Conservation (phyloP, 2,329 filamentous ascomycete genomes). For the Paecilomyces dactylethromorphus region DNA sequence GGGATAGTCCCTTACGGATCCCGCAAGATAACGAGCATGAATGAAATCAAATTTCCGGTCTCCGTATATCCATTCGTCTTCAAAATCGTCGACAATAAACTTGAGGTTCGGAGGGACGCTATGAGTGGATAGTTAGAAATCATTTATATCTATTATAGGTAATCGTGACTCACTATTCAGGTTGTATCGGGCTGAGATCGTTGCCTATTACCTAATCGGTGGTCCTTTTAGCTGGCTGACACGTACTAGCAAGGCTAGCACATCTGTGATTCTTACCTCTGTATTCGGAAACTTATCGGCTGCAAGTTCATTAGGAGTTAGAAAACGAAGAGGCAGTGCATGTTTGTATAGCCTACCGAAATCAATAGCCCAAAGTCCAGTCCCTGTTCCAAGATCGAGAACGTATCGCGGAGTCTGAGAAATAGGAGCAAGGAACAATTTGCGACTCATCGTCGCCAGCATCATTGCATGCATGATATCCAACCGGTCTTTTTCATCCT, state of each 20-base stretch:
- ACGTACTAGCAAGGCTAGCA: not conserved
- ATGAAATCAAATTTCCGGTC: conserved; percentile 49
- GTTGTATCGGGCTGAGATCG: conserved; percentile 8
- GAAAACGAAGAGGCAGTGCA: not conserved
- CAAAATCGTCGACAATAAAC: conserved; percentile 54
- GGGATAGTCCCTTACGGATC: conserved; percentile 52
- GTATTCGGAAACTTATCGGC: conserved; percentile 4
- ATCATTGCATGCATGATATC: conserved; percentile 10
- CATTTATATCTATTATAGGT: not conserved
- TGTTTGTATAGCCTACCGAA: conserved; percentile 3
- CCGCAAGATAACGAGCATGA: conserved; percentile 52
- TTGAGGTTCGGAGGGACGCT: conserved; percentile 48
- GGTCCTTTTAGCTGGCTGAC: not conserved
- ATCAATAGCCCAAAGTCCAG: conserved; percentile 9
- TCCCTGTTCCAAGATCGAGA: conserved; percentile 9
- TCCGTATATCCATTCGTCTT: conserved; percentile 51
- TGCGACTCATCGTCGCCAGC: conserved; percentile 3
- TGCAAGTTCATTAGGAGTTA: not conserved
- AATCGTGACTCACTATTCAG: not conserved
- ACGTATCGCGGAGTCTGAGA: conserved; percentile 1
- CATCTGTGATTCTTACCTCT: not conserved
- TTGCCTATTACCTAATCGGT: conserved; percentile 6
- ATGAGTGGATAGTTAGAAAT: not conserved
- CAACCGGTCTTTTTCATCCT: conserved; percentile 7
- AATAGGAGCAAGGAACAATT: conserved; percentile 7